Conservation (phyloP, 768 basidiomycete genomes). For the Holtermanniella nyarrowii region DNA sequence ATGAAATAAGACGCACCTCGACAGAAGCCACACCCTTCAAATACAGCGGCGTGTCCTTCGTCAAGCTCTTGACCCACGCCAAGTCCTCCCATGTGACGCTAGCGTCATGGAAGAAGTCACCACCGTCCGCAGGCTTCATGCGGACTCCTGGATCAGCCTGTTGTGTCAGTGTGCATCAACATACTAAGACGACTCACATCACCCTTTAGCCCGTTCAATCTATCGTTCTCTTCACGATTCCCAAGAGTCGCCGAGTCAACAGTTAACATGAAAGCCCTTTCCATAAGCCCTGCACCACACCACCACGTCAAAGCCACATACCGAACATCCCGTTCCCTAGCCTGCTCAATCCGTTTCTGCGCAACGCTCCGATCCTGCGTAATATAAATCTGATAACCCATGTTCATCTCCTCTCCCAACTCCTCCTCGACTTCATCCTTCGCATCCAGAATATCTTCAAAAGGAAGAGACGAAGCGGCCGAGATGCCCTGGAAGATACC, state of each 20-base stretch:
- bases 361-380: conserved; percentile 56
- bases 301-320: conserved; percentile 9
- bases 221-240: conserved; percentile 14
- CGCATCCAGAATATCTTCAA: conserved; percentile 39
- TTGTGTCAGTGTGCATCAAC: neutral
- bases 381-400: conserved; percentile 57
- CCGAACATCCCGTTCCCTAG: conserved; percentile 60
- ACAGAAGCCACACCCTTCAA: conserved; percentile 45
- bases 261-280: conserved; percentile 78
- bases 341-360: conserved; percentile 56
- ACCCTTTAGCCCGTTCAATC: neutral
- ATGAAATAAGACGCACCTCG: conserved; percentile 40
- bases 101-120: conserved; percentile 28
- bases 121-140: conserved; percentile 20
- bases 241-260: conserved; percentile 64
- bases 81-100: conserved; percentile 38
- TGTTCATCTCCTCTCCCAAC: conserved; percentile 26
- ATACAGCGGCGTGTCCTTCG: conserved; percentile 44
- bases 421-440: conserved; percentile 33
- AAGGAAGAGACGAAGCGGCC: conserved; percentile 33
- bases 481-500: conserved; percentile 40
- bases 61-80: conserved; percentile 35
- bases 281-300: too few relatives aligned
- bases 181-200: neutral
- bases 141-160: conserved; percentile 24